Base-by-base conservation (phyloP, 441 rosid species). In the Gossypium schwendimanii region DNA sequence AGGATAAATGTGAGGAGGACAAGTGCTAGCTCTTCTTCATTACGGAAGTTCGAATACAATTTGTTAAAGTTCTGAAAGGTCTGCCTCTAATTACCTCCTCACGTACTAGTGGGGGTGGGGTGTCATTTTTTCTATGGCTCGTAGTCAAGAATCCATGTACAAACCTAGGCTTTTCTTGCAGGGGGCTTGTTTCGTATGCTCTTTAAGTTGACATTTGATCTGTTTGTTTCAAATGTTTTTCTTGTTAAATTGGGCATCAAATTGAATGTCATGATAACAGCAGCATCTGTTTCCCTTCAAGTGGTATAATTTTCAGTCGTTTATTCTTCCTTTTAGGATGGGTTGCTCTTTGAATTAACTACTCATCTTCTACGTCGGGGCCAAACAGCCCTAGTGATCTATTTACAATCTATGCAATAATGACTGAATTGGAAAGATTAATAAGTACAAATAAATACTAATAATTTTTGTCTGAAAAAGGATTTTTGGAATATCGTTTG, bases 1-100 rank as follows among this genome's bases (percentile, higher is more conserved):
- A 80, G 75, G 80, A 76, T 39, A 75, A 52, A 75, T 81, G 74
- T 17, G 68, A 76, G 52, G 79, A 33, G 41, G 80, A 81, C 36
- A 47, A 77, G 28, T 59, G 45, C 45, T 79, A 47, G 15, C 36
- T 15, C 57, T 47, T 54, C n/a, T 47, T 54, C n/a, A 41, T 12
- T 41, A 14, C 23, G 18, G 21, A 63, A 63, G 33, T 63, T 41
- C 6, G 9, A 63, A 41, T 63, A 11, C 45, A 14, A 17, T 71
- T 58, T 3, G 4, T 14, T 8, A n/a, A 63, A 61, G 64, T 15
- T 49, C 45, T 41, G 54, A 14, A 31, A 20, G 69, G 18, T 31
- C 63, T 47, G 65, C 31, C 3, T 14, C 28, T 20, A 41, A 31
- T 61, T 31, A 33, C 44, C 12, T 61, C 45, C 47, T 36, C 44